Evolutionary conservation across 176 grass and related monocot genomes (phyloP).

Genomic region (Bromus sterilis): DNA sequence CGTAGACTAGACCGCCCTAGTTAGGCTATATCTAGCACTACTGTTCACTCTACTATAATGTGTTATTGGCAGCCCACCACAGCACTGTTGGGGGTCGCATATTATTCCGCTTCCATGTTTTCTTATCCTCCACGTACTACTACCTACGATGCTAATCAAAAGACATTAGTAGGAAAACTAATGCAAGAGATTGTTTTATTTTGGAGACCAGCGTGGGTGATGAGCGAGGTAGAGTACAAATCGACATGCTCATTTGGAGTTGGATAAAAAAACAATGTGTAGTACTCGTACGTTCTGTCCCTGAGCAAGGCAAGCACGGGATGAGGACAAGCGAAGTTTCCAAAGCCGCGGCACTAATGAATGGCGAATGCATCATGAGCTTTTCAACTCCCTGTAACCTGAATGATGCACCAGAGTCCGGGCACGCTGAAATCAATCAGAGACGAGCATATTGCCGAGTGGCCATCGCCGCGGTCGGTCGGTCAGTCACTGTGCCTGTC

Average conservation of each 20-base stretch:
- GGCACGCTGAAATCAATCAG: constrained; percentile 28
- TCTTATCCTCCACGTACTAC: background rate
- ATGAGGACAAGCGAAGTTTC: background rate
- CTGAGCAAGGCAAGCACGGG: background rate
- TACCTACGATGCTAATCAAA: too few species aligned
- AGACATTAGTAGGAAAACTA: too few species aligned
- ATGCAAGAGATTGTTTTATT: too few species aligned
- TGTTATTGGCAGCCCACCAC: too few species aligned
- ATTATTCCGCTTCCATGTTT: too few species aligned
- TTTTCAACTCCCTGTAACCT: background rate
- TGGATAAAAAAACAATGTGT: background rate
- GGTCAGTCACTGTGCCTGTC: background rate
- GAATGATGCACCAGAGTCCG: background rate
- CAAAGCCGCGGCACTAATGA: background rate
- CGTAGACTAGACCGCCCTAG: background rate
- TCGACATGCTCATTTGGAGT: background rate
- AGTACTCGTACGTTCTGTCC: background rate
- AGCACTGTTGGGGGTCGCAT: too few species aligned
- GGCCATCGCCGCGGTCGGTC: background rate
- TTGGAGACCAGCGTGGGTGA: too few species aligned
- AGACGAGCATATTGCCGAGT: background rate
- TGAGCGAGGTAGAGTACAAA: too few species aligned
- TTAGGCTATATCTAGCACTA: background rate
- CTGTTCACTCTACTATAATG: background rate
- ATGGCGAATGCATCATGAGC: background rate